phyloP scores from a whole-genome alignment of 345 rosid species.

The Viola odorata region DNA sequence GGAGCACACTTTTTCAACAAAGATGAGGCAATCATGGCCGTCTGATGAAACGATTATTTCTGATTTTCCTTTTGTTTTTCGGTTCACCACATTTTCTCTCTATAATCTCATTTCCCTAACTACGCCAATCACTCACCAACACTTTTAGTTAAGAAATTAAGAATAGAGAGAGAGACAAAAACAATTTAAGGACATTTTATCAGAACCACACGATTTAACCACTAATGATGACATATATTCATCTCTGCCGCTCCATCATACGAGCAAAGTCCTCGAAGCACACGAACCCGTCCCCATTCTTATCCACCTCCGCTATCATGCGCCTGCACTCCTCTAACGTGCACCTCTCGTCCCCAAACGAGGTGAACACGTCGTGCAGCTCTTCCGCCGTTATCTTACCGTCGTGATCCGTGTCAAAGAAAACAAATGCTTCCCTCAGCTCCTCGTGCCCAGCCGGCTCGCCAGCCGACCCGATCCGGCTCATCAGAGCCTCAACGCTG shows the following conservation, averaged over 20 bases:
- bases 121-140: not conserved
- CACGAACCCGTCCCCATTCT: conserved; percentile 76
- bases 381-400: conserved; percentile 93
- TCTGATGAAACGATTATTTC: not conserved
- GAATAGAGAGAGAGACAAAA: not conserved
- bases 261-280: conserved; percentile 76
- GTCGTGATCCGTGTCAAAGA: conserved; percentile 75
- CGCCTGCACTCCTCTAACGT: conserved; percentile 86
- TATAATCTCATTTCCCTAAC: not conserved
- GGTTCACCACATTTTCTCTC: not conserved
- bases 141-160: not conserved
- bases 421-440: conserved; percentile 64
- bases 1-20: not conserved
- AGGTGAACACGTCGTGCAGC: conserved; percentile 39
- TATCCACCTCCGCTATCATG: conserved; percentile 77
- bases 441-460: conserved; percentile 52
- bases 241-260: conserved; percentile 58
- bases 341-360: conserved; percentile 65
- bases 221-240: conserved; percentile 1
- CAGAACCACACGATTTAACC: conserved; percentile 1
- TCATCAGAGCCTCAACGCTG: conserved; percentile 49
- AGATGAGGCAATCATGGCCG: not conserved
- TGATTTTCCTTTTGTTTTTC: no score
- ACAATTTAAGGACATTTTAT: not conserved
- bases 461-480: conserved; percentile 35